Evolutionary conservation across 352 stramenopile genomes (phyloP), one percentile per base, ranked within the genome.

Genomic region (Pythium diclinum): DNA sequence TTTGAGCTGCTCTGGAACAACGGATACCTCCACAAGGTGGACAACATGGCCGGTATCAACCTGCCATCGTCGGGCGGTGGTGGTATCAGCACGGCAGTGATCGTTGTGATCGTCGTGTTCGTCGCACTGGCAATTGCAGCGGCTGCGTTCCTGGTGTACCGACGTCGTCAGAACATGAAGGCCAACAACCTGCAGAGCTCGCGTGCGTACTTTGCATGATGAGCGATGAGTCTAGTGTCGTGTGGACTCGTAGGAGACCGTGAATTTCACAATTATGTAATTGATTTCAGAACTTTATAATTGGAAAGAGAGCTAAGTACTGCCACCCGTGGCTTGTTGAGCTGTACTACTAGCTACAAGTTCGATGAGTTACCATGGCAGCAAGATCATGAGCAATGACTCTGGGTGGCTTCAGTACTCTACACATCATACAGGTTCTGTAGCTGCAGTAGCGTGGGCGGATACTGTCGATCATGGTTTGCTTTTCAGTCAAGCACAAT

Each of bases 1-100:
- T 92, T 92, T 63, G 65, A 75, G 60, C 66, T 59, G 14, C 75
- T 85, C 11, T 92, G 81, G 79, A 88, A 92, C 68, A 81, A 92
- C 32, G 83, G 83, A 8, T 76, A 81, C 23, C 62, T 89, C 16
- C 79, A 90, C 36, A 62, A 74, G 10, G 72, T 85, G 36, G 61
- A 77, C 47, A 70, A 75, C 16, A 76, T 72, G 17, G 79, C 76
- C 1, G 82, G 78, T 7, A 81, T 91, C 19, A 79, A 81, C 25
- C 61, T 71, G 11, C 78, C 79, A 23, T 73, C 82, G 10, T 81
- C 32, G 17, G 46, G 44, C 34, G 21, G 32, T 36, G 25, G 19
- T 6, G 47, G 25, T 17, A 25, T 30, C 33, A 51, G 34, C 59
- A 44, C 59, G 49, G 59, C 34, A n/a, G 30, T 57, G 32, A 49